Evolutionary conservation across 2,329 filamentous ascomycete species (phyloP).

Genomic region (Lachnum nothofagi): DNA sequence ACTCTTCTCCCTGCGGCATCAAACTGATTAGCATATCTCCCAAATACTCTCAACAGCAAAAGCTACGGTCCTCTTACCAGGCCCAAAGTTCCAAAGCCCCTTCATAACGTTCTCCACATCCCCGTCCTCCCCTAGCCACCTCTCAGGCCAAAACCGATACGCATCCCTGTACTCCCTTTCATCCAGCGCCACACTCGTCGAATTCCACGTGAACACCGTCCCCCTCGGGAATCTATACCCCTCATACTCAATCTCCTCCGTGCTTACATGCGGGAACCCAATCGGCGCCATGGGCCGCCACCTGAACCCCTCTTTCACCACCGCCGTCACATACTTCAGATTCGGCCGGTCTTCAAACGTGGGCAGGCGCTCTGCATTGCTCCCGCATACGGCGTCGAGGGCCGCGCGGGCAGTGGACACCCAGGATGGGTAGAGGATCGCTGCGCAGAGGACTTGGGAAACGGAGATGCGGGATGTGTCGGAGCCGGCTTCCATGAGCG

Average conservation of each 20-base stretch:
- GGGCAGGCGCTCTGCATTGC: slow-evolving; percentile 39
- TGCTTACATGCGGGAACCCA: slow-evolving; percentile 48
- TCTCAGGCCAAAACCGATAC: slow-evolving; percentile 41
- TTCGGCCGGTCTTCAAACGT: slow-evolving; percentile 39
- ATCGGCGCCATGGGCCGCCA: slow-evolving; percentile 42
- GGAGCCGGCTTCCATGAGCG: slow-evolving; percentile 39
- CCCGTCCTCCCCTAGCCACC: slow-evolving; percentile 40
- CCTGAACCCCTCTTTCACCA: slow-evolving; percentile 44
- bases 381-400: slow-evolving; percentile 40
- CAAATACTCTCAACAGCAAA: too few relatives aligned
- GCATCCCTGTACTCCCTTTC: slow-evolving; percentile 43
- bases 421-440: slow-evolving; percentile 19
- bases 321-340: slow-evolving; percentile 40
- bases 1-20: slow-evolving; percentile 22
- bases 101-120: slow-evolving; percentile 32
- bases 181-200: slow-evolving; percentile 38
- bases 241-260: slow-evolving; percentile 50
- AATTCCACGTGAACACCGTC: slow-evolving; percentile 37
- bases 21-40: neutral
- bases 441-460: slow-evolving; percentile 31
- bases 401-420: slow-evolving; percentile 36
- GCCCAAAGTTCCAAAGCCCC: slow-evolving; percentile 34
- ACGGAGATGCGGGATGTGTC: slow-evolving; percentile 39
- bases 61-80: slow-evolving; percentile 20
- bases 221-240: slow-evolving; percentile 44